phyloP scores from a whole-genome alignment of 2,329 filamentous ascomycete genomes.

The Paecilomyces fulvus region DNA sequence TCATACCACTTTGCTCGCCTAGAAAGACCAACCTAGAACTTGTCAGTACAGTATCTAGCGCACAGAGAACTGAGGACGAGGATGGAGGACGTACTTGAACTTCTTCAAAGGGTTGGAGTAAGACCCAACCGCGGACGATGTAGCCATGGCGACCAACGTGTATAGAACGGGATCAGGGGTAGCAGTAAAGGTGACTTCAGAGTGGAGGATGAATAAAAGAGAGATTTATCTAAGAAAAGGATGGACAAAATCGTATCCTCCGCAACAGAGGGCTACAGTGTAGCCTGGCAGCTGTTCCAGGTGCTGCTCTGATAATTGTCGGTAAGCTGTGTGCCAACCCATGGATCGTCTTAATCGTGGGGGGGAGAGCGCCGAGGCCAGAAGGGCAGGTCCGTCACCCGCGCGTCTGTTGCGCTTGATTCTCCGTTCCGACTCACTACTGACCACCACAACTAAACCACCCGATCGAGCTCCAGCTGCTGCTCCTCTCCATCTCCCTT shows the following conservation, averaged over 20 bases:
- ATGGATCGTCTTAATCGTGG: background rate
- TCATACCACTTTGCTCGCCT: slow-evolving; percentile 92
- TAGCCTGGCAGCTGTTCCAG: background rate
- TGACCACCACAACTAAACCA: background rate
- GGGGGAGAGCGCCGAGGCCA: background rate
- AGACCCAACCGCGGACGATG: slow-evolving; percentile 62
- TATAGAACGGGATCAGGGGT: slow-evolving; percentile 24
- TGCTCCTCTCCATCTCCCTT: background rate
- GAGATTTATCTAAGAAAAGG: background rate
- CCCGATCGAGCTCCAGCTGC: background rate
- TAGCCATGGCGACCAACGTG: slow-evolving; percentile 58
- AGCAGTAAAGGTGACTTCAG: slow-evolving; percentile 2
- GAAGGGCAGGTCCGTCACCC: background rate
- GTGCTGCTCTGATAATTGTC: background rate
- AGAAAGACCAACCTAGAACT: slow-evolving; percentile 77
- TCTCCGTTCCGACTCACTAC: background rate
- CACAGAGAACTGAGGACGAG: slow-evolving; percentile 2
- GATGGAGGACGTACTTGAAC: slow-evolving; percentile 67
- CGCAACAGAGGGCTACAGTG: background rate
- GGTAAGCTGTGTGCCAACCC: background rate
- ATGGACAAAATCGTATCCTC: background rate
- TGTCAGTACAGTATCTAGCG: slow-evolving; percentile 20
- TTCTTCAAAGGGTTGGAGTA: slow-evolving; percentile 99
- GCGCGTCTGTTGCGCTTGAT: background rate
- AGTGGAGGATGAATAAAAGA: background rate